These are phyloP conservation scores for Naegleria fowleri DNA, from an alignment of 208 protist species.

Conservation along the genomic window DNA sequence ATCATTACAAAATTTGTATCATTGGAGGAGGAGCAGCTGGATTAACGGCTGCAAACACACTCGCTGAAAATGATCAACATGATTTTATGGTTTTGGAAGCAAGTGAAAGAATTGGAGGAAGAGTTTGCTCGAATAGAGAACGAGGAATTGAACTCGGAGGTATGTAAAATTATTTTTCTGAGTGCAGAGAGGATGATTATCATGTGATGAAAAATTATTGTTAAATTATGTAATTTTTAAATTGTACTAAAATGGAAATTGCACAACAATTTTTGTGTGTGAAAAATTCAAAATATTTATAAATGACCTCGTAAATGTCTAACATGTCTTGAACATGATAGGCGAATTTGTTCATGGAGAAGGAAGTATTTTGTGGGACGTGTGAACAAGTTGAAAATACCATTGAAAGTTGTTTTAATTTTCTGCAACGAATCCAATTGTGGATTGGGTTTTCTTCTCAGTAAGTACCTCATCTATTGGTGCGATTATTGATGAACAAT, in stretches of 20 bases:
- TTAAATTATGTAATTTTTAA: too few relatives aligned
- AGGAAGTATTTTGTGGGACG: neutral
- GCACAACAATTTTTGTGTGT: too few relatives aligned
- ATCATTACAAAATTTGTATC: neutral
- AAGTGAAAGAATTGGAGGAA: neutral
- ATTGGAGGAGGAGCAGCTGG: neutral
- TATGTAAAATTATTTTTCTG: too few relatives aligned
- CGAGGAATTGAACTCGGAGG: neutral
- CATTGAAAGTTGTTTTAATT: neutral
- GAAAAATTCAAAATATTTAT: neutral
- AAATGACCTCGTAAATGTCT: too few relatives aligned
- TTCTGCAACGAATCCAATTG: neutral
- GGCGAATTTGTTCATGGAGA: conserved; percentile 25
- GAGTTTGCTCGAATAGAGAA: neutral
- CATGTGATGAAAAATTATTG: too few relatives aligned
- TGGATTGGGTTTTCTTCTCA: neutral
- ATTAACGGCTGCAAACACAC: neutral
- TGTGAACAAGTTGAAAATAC: neutral
- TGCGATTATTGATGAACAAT: too few relatives aligned
- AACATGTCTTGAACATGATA: too few relatives aligned
- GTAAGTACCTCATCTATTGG: neutral
- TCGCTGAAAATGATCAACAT: neutral
- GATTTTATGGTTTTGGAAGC: neutral
- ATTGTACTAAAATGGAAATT: too few relatives aligned
- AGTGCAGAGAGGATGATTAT: too few relatives aligned